These are phyloP conservation scores for Aspergillus brunneoviolaceus DNA, from an alignment of 2,329 filamentous ascomycete species.

Conservation along the genomic window DNA sequence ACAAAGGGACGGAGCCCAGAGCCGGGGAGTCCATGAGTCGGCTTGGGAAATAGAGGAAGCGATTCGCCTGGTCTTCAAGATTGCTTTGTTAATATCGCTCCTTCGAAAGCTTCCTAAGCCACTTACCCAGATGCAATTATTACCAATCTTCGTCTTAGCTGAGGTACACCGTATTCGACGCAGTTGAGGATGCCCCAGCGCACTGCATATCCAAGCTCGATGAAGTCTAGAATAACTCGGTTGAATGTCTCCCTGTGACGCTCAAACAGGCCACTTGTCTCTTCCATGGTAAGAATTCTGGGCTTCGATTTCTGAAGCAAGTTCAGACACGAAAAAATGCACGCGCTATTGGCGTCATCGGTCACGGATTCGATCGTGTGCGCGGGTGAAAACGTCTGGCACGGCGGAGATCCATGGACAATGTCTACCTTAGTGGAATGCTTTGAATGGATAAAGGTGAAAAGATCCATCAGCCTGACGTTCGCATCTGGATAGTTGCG, in stretches of 20 bases:
- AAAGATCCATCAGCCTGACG: conserved; percentile 46
- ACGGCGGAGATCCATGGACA: conserved; percentile 74
- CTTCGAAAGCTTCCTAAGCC: not conserved
- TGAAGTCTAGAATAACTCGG: conserved; percentile 63
- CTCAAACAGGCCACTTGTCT: conserved; percentile 68
- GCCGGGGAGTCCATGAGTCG: conserved; percentile 54
- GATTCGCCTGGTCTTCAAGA: conserved; percentile 64
- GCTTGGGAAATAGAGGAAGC: conserved; percentile 63
- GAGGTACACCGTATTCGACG: conserved; percentile 51
- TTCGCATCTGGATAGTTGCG: conserved; percentile 54
- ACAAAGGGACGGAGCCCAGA: conserved; percentile 34
- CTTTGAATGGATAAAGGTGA: conserved; percentile 39
- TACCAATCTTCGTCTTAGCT: conserved; percentile 50
- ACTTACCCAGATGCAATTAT: conserved; percentile 55
- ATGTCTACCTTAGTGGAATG: conserved; percentile 59
- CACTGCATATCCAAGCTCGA: conserved; percentile 65
- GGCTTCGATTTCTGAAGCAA: conserved; percentile 62
- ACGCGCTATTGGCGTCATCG: conserved; percentile 67
- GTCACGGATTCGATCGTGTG: conserved; percentile 60
- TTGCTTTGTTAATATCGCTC: not conserved
- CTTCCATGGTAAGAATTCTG: conserved; percentile 72
- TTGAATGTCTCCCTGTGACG: conserved; percentile 58
- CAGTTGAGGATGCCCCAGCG: conserved; percentile 63
- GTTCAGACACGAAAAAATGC: conserved; percentile 49
- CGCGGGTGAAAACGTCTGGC: conserved; percentile 71